These are phyloP conservation scores for Pythium pyrilobum DNA, from an alignment of 352 stramenopile genomes.

Conservation along the genomic window DNA sequence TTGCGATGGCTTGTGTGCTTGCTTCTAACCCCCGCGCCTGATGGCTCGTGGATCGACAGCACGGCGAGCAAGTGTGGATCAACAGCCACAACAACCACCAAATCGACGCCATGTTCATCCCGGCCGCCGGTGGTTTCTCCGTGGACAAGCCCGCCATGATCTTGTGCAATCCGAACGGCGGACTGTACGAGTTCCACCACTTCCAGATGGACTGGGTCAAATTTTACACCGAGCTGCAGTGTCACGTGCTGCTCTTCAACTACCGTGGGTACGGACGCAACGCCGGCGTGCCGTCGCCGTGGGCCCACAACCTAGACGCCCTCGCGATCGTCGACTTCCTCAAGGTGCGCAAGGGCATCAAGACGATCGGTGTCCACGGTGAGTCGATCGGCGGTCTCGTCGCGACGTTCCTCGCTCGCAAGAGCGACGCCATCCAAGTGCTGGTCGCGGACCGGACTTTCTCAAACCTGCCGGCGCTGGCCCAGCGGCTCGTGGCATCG, in stretches of 20 bases:
- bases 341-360: conserved; percentile 40
- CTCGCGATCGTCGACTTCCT: conserved; percentile 75
- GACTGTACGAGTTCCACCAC: conserved; percentile 84
- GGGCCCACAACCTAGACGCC: conserved; percentile 57
- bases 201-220: conserved; percentile 88
- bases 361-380: conserved; percentile 68
- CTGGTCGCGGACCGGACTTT: conserved; percentile 82
- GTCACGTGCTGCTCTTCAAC: conserved; percentile 83
- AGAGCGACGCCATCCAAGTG: conserved; percentile 57
- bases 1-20: background rate
- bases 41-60: conserved; percentile 31
- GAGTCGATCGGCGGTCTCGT: conserved; percentile 82
- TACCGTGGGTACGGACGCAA: conserved; percentile 84
- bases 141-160: conserved; percentile 49
- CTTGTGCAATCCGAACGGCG: conserved; percentile 82
- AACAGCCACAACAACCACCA: conserved; percentile 42
- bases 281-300: conserved; percentile 49
- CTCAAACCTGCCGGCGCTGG: conserved; percentile 66
- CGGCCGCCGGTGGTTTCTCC: conserved; percentile 28
- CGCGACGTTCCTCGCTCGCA: conserved; percentile 56
- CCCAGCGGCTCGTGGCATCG: conserved; percentile 65
- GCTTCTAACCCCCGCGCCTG: background rate
- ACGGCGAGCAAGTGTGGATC: conserved; percentile 82
- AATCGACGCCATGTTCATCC: conserved; percentile 81
- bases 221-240: conserved; percentile 79